Base-by-base conservation (phyloP, 225 moss, liverwort and hornwort species). In the Bryum argenteum region DNA sequence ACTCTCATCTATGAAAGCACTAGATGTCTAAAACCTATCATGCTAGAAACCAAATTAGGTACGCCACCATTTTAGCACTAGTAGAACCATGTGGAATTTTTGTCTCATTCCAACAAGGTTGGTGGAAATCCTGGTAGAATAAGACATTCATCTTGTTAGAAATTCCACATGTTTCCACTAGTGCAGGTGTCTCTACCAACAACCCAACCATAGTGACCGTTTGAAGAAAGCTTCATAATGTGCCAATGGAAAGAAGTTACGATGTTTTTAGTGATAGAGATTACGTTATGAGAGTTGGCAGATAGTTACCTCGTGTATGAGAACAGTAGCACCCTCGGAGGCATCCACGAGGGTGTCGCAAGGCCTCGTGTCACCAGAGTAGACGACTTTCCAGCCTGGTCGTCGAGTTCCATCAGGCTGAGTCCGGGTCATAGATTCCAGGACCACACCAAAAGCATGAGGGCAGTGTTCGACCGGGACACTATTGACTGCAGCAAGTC, bases 401-500 rank as follows among this genome's bases (percentile, higher is more conserved):
- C 80, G 65, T 81, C 78, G 75, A 58, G 64, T 24, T 71, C 72
- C 74, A 67, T 62, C 61, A 70, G 73, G 15, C 54, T 52, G 79
- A 21, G 39, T 79, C 66, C 71, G 80, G 69, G 79, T 33, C 21
- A 79, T 20, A 1, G 98, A 81, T 67, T 92, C 85, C 18, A 98
- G 61, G 18, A 92, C 88, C 23, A 98, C 92, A 71, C 94, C 98
- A 73, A 89, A 98, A 54, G 98, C 98, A 67, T 98, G 91, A 13
- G 92, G 89, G 61, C 98, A 98, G 69, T 98, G 98, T 62, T 92
- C 87, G 42, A 98, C 98, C 13, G 98, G 98, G 62, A 98, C 92
- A 78, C 98, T 94, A 1, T 66, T 81, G 10, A 98, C 87, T 54
- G 75, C 65, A 45, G 75, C 75, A 61, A 98, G 84, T 53, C 91